These are phyloP conservation scores for Suillus occidentalis DNA, from an alignment of 768 basidiomycete genomes.

Conservation along the genomic window DNA sequence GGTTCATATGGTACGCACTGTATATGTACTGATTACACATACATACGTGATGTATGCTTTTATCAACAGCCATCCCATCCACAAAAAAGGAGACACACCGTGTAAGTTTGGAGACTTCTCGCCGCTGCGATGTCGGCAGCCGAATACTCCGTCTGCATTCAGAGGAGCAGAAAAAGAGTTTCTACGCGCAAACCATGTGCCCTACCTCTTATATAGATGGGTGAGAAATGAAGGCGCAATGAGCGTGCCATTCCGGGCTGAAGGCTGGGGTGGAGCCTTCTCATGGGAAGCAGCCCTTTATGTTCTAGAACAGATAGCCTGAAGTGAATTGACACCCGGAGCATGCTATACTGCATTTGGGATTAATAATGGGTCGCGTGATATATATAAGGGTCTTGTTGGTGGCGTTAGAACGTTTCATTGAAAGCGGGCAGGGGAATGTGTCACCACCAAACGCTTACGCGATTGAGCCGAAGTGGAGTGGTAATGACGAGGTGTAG, in stretches of 20 bases:
- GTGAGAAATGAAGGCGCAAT: neutral
- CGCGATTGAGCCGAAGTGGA: neutral
- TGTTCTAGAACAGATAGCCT: neutral
- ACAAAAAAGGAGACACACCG: neutral
- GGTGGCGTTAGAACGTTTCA: neutral
- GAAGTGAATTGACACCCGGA: neutral
- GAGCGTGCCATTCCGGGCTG: neutral
- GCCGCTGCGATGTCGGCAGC: neutral
- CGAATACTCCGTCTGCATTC: neutral
- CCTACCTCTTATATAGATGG: neutral
- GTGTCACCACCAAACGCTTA: neutral
- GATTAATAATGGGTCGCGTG: neutral
- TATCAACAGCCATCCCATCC: neutral
- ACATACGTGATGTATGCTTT: neutral
- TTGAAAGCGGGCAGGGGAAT: neutral
- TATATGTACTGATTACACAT: neutral
- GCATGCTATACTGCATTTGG: neutral
- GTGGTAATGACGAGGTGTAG: neutral
- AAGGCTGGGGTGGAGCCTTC: neutral
- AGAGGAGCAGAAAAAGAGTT: neutral
- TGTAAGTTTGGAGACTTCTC: neutral
- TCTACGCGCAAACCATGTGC: neutral
- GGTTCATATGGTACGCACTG: neutral
- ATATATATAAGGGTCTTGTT: neutral
- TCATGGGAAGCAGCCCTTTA: neutral